Conservation (phyloP, 805 yeast species). For the Blastobotrys mokoenaii region DNA sequence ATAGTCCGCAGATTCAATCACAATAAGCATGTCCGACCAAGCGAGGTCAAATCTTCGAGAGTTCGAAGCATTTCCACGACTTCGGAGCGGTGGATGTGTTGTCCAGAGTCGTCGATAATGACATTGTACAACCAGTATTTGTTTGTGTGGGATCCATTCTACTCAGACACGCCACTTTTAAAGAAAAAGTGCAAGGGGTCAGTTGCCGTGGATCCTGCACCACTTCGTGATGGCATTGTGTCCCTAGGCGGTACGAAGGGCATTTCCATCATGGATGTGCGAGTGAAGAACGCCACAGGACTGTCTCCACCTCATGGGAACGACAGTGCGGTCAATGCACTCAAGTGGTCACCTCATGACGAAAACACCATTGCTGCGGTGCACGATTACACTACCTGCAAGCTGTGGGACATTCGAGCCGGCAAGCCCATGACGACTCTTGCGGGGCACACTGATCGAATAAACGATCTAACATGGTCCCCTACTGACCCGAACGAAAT, state of each 20-base stretch:
- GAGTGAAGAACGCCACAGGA: constrained; percentile 40
- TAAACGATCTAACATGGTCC: constrained; percentile 57
- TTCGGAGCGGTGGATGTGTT: constrained; percentile 37
- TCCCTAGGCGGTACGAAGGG: constrained; percentile 62
- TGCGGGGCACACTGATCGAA: constrained; percentile 45
- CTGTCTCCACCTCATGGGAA: constrained; percentile 36
- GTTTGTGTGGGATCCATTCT: constrained; percentile 66
- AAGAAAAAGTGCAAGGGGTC: constrained; percentile 46
- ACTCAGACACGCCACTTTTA: constrained; percentile 50
- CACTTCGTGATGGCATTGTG: constrained; percentile 41
- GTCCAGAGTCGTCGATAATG: constrained; percentile 40
- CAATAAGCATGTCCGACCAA: constrained; percentile 42
- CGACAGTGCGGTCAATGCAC: constrained; percentile 32
- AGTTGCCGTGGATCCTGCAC: constrained; percentile 41
- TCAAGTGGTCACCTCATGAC: constrained; percentile 58
- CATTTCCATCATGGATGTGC: constrained; percentile 61
- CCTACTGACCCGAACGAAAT: constrained; percentile 33
- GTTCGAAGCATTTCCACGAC: constrained; percentile 33
- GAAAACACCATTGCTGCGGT: constrained; percentile 58
- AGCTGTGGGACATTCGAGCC: constrained; percentile 71
- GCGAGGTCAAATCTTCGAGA: constrained; percentile 21
- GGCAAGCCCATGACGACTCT: constrained; percentile 43
- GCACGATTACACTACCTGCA: constrained; percentile 45
- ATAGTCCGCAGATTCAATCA: constrained; percentile 76
- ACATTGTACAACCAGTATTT: constrained; percentile 61